phyloP scores from a whole-genome alignment of 768 basidiomycete genomes.

The Kwoniella heveanensis region DNA sequence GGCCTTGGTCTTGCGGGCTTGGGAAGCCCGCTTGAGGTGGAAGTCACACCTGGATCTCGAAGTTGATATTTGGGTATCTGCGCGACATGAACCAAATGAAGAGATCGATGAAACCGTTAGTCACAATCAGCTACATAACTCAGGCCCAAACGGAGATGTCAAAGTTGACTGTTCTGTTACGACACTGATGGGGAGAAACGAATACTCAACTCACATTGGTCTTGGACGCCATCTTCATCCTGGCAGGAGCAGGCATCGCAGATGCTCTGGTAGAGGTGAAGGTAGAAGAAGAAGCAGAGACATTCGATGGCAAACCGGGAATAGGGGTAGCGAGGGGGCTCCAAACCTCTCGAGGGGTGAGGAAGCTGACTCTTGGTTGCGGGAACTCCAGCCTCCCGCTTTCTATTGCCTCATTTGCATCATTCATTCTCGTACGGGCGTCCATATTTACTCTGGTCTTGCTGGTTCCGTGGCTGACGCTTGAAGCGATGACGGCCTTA shows the following conservation, averaged over 20 bases:
- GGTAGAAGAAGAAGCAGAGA: background rate
- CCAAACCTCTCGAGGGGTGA: constrained; percentile 22
- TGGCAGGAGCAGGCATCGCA: background rate
- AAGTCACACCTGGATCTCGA: background rate
- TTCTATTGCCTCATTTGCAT: background rate
- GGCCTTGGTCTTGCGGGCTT: background rate
- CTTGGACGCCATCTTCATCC: background rate
- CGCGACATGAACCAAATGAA: background rate
- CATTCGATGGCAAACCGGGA: background rate
- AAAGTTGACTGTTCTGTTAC: no score
- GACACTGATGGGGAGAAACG: no score
- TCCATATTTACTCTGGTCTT: no score
- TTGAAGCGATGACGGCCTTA: background rate
- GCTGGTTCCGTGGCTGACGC: no score
- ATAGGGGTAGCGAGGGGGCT: constrained; percentile 17
- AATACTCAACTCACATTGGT: background rate
- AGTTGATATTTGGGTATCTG: constrained; percentile 14
- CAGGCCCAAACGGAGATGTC: background rate
- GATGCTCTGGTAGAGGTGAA: background rate
- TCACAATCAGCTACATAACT: no score
- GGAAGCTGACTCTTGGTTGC: constrained; percentile 17
- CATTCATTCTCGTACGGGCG: no score
- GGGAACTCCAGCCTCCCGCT: background rate
- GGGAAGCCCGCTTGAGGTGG: background rate
- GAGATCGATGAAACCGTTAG: no score